These are phyloP conservation scores for Blechomonas ayalai DNA, from an alignment of 208 protist species.

Conservation along the genomic window DNA sequence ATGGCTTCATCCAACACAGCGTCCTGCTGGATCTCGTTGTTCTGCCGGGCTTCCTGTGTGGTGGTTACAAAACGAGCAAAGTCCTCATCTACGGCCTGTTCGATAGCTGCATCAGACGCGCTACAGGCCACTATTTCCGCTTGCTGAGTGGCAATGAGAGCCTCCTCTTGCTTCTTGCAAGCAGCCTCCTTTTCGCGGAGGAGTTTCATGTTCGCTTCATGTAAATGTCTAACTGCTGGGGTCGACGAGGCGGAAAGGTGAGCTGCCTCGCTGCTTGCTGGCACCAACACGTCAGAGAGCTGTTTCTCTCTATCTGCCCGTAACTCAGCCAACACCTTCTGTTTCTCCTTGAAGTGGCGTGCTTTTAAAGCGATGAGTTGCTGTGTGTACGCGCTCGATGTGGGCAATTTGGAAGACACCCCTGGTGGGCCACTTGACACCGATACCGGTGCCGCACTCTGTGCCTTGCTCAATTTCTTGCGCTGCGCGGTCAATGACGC, in stretches of 20 bases:
- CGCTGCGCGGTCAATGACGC: slow-evolving; percentile 8
- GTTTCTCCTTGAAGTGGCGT: slow-evolving; percentile 9
- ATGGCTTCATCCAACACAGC: slow-evolving; percentile 28
- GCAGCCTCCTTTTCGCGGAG: too few relatives aligned
- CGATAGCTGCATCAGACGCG: too few relatives aligned
- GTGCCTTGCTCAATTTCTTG: slow-evolving; percentile 13
- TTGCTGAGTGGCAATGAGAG: too few relatives aligned
- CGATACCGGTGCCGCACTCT: slow-evolving; percentile 2
- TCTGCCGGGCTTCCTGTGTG: slow-evolving; percentile 11
- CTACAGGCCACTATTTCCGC: too few relatives aligned
- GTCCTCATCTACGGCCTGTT: not conserved
- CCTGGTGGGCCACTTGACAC: too few relatives aligned
- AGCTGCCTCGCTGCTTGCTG: not conserved
- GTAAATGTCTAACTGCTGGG: too few relatives aligned
- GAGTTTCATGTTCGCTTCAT: too few relatives aligned
- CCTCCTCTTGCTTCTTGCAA: too few relatives aligned
- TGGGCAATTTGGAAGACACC: too few relatives aligned
- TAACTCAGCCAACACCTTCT: slow-evolving; percentile 6
- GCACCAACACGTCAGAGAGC: slow-evolving; percentile 3
- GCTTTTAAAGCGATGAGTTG: not conserved
- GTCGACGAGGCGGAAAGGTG: not conserved
- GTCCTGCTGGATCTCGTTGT: slow-evolving; percentile 24
- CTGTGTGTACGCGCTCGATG: not conserved
- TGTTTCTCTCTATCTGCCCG: slow-evolving; percentile 6
- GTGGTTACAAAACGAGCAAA: not conserved